Percentiles rank a stretch among this genome's conserved stretches.
Conservation (phyloP, 768 basidiomycete species). For the Infundibulicybe gibba region DNA sequence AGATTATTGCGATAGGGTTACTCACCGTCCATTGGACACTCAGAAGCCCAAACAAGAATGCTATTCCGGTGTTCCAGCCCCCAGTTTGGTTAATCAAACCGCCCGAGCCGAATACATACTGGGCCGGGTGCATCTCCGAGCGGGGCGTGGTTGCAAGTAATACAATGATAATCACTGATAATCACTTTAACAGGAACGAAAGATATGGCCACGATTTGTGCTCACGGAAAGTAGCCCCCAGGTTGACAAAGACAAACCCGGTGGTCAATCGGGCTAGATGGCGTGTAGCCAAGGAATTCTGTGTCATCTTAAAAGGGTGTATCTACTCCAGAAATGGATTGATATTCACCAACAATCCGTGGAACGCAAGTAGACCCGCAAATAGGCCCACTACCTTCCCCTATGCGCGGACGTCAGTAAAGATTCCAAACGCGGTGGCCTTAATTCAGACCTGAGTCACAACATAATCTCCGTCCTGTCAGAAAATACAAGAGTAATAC, state of each 20-base stretch:
- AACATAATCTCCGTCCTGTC: constrained; percentile 51
- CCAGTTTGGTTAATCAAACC: constrained; percentile 81
- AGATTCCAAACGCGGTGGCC: no score
- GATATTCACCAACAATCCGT: constrained; percentile 60
- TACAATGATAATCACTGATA: constrained; percentile 76
- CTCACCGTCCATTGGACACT: constrained; percentile 84
- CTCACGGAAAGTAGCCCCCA: constrained; percentile 68
- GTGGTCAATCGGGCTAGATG: constrained; percentile 72
- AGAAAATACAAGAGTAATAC: constrained; percentile 4
- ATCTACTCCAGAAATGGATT: not conserved
- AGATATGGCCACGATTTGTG: constrained; percentile 14
- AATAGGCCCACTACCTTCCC: constrained; percentile 81
- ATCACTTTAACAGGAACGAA: constrained; percentile 4
- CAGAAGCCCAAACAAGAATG: constrained; percentile 81
- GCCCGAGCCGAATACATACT: constrained; percentile 73
- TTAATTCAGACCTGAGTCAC: constrained; percentile 42
- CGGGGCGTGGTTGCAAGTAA: constrained; percentile 72
- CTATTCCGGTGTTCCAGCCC: constrained; percentile 74
- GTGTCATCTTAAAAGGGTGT: not conserved
- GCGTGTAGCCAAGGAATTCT: constrained; percentile 74
- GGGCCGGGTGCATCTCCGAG: constrained; percentile 75
- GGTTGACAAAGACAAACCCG: constrained; percentile 83
- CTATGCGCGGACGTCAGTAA: constrained; percentile 12
- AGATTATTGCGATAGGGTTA: constrained; percentile 17
- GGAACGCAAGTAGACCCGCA: constrained; percentile 68